A percentile compares a stretch with the other conserved stretches of the same genome.
Conservation (phyloP, 495 filamentous ascomycete genomes). For the Hypoxylon fuscum region DNA sequence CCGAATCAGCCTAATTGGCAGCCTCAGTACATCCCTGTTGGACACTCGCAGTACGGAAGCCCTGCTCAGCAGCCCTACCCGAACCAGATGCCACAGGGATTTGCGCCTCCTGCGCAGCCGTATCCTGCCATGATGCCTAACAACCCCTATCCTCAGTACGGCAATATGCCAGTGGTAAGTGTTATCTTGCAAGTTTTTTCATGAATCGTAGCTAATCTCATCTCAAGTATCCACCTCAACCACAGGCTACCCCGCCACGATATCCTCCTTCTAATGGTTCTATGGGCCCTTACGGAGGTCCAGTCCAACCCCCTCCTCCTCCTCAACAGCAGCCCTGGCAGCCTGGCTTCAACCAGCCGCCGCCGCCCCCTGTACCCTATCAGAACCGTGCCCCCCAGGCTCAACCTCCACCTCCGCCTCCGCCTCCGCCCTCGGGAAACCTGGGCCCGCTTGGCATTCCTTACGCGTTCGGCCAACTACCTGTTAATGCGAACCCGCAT, state of each 20-base stretch:
- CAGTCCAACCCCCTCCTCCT: constrained; percentile 51
- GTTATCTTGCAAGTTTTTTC: neutral
- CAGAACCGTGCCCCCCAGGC: constrained; percentile 36
- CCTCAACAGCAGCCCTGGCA: constrained; percentile 50
- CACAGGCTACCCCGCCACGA: constrained; percentile 42
- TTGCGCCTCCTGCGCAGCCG: constrained; percentile 45
- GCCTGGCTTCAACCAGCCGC: constrained; percentile 44
- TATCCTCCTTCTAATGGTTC: constrained; percentile 49
- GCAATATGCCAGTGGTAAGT: constrained; percentile 50
- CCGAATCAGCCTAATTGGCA: constrained; percentile 61
- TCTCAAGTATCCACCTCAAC: constrained; percentile 40
- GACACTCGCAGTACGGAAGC: constrained; percentile 49
- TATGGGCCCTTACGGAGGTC: constrained; percentile 53
- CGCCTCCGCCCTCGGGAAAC: constrained; percentile 48
- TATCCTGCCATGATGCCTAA: constrained; percentile 53
- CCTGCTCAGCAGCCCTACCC: constrained; percentile 51
- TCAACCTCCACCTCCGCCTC: too few relatives aligned
- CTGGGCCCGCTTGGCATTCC: constrained; percentile 55
- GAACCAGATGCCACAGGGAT: constrained; percentile 44
- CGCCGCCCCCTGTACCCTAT: constrained; percentile 38
- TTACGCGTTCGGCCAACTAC: constrained; percentile 81
- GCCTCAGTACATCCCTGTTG: constrained; percentile 58
- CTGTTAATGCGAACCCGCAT: constrained; percentile 70
- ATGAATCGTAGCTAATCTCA: constrained; percentile 22
- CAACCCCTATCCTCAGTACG: constrained; percentile 50